A percentile compares a stretch with the other conserved stretches of the same genome.
Evolutionary conservation across 176 grass and related monocot species (phyloP).

Genomic region (Cocos nucifera): DNA sequence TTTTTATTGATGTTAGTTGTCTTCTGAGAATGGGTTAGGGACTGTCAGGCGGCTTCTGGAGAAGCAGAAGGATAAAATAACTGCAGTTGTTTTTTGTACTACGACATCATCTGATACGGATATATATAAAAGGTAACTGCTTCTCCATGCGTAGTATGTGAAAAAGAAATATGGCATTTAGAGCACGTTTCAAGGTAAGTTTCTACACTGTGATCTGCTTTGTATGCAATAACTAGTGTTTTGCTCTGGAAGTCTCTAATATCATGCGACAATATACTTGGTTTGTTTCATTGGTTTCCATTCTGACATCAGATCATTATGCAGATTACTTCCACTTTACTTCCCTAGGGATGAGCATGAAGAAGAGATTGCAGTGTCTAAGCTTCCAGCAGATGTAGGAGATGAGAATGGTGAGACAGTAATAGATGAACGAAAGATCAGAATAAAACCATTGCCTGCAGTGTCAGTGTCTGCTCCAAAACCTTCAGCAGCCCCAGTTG

Average conservation of each 20-base stretch:
- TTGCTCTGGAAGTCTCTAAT: no score
- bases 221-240: no score
- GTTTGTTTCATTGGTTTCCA: no score
- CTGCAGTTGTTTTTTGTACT: conserved; percentile 83
- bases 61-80: conserved; percentile 91
- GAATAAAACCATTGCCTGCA: conserved; percentile 86
- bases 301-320: neutral
- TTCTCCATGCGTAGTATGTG: conserved; percentile 6
- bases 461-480: conserved; percentile 25
- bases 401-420: conserved; percentile 97
- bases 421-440: conserved; percentile 97
- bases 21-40: conserved; percentile 40
- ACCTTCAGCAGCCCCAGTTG: conserved; percentile 22
- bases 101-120: conserved; percentile 73
- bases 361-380: conserved; percentile 75
- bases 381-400: conserved; percentile 93
- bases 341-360: conserved; percentile 92
- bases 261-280: no score
- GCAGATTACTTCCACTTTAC: conserved; percentile 90
- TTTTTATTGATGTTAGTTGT: conserved; percentile 11
- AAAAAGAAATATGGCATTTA: no score
- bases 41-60: conserved; percentile 86
- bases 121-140: conserved; percentile 78
- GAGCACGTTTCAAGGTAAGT: no score
- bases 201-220: no score